Evolutionary conservation across 805 yeast genomes (phyloP), one percentile per base, ranked within the genome.

Genomic region (Wickerhamiella kazuoi): DNA sequence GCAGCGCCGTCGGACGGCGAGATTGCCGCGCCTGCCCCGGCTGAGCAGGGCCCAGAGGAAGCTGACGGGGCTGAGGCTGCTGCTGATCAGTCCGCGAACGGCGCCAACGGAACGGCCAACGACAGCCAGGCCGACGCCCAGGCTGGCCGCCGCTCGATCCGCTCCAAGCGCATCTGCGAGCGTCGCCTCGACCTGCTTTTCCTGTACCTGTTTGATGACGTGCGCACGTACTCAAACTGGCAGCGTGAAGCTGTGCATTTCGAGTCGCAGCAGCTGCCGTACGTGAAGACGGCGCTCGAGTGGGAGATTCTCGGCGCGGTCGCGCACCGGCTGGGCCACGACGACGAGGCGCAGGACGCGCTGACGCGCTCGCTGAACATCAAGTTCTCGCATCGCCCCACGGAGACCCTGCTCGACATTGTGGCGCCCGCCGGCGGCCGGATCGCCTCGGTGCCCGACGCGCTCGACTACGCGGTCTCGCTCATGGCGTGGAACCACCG

Each of bases 401-500:
- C 84, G 20, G 68, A 80, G 53, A 79, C 78, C 50, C 61, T 87
- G 54, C 63, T 90, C 44, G 73, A 68, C 41, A 76, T 69, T 54
- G 79, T 79, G 53, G 58, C 55, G 46, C 66, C 58, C 45, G 59
- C 55, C 30, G 48, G 54, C 28, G 35, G 36, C 13, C 46, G 44
- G 39, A 39, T 43, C 21, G 47, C 51, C 60, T 37, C 66, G 26
- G 41, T 46, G 8, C 23, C 41, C 21, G 64, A 67, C 45, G 72
- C 82, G 11, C 63, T 86, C 43, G 83, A 78, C 41, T 62, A 77
- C 18, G 60, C 75, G 41, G 81, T 86, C 28, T 79, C 79, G 50
- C 62, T 90, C 39, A 62, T 78, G n/a, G 93, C 90, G n/a, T 93
- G 97, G 96, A 79, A 83, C 54, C 96, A 86, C 58, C 72, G 98